A percentile compares a stretch with the other conserved stretches of the same genome.
These are phyloP conservation scores for Trifolium dubium DNA, from an alignment of 306 rosid genomes.

Conservation along the genomic window DNA sequence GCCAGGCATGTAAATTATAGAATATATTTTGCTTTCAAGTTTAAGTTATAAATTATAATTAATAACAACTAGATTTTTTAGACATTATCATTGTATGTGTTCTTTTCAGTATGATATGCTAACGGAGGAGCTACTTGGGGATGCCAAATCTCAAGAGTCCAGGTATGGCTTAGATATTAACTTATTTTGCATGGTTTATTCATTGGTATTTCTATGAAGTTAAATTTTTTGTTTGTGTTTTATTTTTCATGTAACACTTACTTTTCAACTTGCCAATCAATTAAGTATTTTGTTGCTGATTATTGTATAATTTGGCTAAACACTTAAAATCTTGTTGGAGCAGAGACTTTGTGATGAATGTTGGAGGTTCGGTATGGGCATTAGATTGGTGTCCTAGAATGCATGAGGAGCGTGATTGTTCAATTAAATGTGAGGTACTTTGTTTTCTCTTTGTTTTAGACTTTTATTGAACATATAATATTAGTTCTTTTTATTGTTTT, in stretches of 20 bases:
- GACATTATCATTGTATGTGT: constrained; percentile 6
- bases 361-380: constrained; percentile 92
- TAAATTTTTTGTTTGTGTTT: constrained; percentile 15
- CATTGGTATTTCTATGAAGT: constrained; percentile 27
- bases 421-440: constrained; percentile 76
- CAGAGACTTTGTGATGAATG: constrained; percentile 85
- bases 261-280: constrained; percentile 28
- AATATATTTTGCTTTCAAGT: neutral
- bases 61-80: constrained; percentile 13
- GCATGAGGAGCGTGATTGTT: constrained; percentile 54
- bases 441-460: constrained; percentile 31
- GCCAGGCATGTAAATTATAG: neutral
- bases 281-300: constrained; percentile 9
- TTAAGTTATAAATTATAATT: neutral
- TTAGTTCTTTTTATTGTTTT: constrained; percentile 13
- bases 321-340: constrained; percentile 45
- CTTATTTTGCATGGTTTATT: constrained; percentile 35
- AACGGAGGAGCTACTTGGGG: constrained; percentile 46
- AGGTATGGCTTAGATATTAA: constrained; percentile 58
- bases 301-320: constrained; percentile 39
- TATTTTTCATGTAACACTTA: neutral
- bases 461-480: constrained; percentile 11
- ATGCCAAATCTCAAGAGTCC: constrained; percentile 49
- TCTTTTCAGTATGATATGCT: constrained; percentile 43
- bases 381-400: constrained; percentile 94